Conservation (phyloP, 2,329 filamentous ascomycete genomes). For the Nannizziopsis barbatae region DNA sequence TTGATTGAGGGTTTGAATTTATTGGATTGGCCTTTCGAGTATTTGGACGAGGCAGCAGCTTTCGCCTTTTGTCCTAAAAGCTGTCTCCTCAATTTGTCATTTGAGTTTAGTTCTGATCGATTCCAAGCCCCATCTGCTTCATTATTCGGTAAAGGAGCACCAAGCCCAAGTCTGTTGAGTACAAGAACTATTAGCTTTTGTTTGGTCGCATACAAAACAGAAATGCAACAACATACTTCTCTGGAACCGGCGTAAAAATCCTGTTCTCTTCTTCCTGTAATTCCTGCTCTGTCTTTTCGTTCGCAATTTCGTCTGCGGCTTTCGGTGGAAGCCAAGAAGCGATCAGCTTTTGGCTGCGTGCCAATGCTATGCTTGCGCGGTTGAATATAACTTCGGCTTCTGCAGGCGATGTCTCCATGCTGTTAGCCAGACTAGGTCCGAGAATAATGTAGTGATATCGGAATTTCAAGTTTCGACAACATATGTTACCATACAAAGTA, state of each 20-base stretch:
- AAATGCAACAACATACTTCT: conserved; percentile 35
- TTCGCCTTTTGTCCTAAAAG: conserved; percentile 35
- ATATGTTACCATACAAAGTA: no score
- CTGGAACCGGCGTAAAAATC: conserved; percentile 43
- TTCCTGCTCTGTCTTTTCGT: conserved; percentile 35
- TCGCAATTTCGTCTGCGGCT: conserved; percentile 28
- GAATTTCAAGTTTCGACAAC: no score
- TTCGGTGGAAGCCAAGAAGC: conserved; percentile 47
- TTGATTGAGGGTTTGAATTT: conserved; percentile 1
- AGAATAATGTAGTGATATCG: no score
- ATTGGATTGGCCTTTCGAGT: conserved; percentile 19
- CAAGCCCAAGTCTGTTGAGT: conserved; percentile 36
- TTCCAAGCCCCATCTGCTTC: conserved; percentile 32
- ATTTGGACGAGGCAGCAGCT: conserved; percentile 15
- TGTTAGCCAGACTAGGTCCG: no score
- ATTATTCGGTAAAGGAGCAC: conserved; percentile 36
- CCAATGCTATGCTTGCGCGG: conserved; percentile 42
- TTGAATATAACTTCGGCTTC: conserved; percentile 48
- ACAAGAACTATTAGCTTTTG: conserved; percentile 9
- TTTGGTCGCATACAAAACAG: not conserved
- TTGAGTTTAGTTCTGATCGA: conserved; percentile 31
- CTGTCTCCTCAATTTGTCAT: conserved; percentile 37
- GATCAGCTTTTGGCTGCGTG: conserved; percentile 44
- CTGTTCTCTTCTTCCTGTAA: conserved; percentile 44
- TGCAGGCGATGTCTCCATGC: conserved; percentile 24